phyloP scores from a whole-genome alignment of 352 stramenopile species.

The Phytophthora sansomeana region DNA sequence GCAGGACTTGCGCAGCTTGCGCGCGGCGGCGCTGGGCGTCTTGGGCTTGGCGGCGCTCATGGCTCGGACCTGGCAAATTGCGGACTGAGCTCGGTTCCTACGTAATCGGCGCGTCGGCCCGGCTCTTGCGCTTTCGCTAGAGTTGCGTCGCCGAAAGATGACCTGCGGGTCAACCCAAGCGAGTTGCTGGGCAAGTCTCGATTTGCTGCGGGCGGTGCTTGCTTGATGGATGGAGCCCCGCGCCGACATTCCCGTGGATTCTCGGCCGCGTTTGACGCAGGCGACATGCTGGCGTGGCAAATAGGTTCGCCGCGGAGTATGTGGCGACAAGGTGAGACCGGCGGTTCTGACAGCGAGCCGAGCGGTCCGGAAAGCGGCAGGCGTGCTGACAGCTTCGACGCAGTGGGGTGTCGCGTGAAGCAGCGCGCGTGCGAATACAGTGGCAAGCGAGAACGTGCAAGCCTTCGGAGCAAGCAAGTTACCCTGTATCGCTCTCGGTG shows the following conservation, averaged over 20 bases:
- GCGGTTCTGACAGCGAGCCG: slow-evolving; percentile 3
- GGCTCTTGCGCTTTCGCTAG: slow-evolving; percentile 23
- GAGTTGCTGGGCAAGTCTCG: slow-evolving; percentile 3
- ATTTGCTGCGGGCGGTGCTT: slow-evolving; percentile 16
- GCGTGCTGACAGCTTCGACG: slow-evolving; percentile 16
- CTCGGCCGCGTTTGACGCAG: neutral
- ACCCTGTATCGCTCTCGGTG: no score
- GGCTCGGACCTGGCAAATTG: slow-evolving; percentile 22
- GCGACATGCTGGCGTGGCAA: no score
- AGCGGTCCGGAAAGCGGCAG: slow-evolving; percentile 12
- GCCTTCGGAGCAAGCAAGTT: no score
- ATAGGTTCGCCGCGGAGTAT: slow-evolving; percentile 19
- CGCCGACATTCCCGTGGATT: slow-evolving; percentile 18
- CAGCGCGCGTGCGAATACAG: no score
- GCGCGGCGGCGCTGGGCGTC: slow-evolving; percentile 15
- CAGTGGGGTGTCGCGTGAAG: no score
- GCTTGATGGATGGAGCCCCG: slow-evolving; percentile 31
- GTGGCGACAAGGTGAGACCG: neutral
- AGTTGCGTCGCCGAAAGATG: slow-evolving; percentile 40
- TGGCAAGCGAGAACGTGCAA: no score
- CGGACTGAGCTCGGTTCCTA: slow-evolving; percentile 14
- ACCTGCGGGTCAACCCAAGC: slow-evolving; percentile 21
- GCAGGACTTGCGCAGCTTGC: slow-evolving; percentile 79
- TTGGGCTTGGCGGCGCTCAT: slow-evolving; percentile 24
- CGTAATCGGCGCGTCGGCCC: slow-evolving; percentile 20